Evolutionary conservation across 2,329 filamentous ascomycete species (phyloP).

Genomic region (Fusarium brachygibbosum): DNA sequence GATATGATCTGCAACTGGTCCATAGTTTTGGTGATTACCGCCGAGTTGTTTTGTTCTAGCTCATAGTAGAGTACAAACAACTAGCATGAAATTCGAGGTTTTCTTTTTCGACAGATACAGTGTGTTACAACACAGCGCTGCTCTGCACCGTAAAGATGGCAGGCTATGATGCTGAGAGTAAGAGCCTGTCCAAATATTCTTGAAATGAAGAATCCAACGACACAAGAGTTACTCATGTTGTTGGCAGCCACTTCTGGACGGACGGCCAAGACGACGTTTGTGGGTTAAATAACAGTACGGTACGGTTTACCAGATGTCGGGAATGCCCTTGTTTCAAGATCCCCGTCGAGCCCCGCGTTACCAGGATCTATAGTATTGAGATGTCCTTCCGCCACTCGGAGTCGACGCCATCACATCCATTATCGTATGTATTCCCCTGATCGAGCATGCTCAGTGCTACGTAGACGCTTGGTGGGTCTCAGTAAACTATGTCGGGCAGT

Average conservation of each 20-base stretch:
- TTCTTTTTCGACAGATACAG: background rate
- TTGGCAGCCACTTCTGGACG: background rate
- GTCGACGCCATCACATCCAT: constrained; percentile 17
- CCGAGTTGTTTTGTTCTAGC: constrained; percentile 1
- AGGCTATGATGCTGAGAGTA: background rate
- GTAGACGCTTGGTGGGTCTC: constrained; percentile 24
- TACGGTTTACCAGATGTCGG: constrained; percentile 24
- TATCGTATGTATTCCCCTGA: background rate
- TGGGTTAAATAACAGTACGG: constrained; percentile 7
- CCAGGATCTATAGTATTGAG: constrained; percentile 7
- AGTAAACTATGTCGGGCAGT: background rate
- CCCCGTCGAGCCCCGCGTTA: constrained; percentile 26
- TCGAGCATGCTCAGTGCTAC: constrained; percentile 20
- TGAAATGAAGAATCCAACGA: background rate
- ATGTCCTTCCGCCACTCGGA: constrained; percentile 42
- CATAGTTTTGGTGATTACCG: constrained; percentile 3
- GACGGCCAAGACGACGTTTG: constrained; percentile 1
- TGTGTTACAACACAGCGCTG: background rate
- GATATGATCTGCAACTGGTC: constrained; percentile 28
- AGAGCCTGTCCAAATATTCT: background rate
- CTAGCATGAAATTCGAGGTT: background rate
- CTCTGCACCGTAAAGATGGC: background rate
- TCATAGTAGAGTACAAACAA: background rate
- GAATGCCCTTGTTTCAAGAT: constrained; percentile 39
- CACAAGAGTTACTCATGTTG: background rate